These are phyloP conservation scores for Stromatinia cepivora DNA, from an alignment of 2,329 filamentous ascomycete species.

Conservation along the genomic window DNA sequence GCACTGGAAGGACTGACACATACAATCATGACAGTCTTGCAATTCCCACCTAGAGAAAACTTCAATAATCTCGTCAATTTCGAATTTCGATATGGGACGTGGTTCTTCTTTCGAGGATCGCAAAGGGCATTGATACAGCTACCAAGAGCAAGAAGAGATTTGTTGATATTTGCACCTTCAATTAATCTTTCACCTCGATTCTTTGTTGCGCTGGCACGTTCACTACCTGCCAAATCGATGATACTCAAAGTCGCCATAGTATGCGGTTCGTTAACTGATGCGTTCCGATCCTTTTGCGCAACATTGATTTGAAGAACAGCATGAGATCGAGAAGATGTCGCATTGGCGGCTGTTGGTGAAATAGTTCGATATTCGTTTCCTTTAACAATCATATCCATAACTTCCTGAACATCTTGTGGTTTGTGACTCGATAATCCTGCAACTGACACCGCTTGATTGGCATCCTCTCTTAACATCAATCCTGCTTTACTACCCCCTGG, in stretches of 20 bases:
- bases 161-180: constrained; percentile 99
- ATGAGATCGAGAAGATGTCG: constrained; percentile 94
- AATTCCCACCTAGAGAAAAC: constrained; percentile 96
- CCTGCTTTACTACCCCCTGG: constrained; percentile 75
- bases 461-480: constrained; percentile 91
- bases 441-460: constrained; percentile 89
- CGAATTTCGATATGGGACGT: constrained; percentile 96
- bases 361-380: constrained; percentile 95
- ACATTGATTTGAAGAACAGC: constrained; percentile 97
- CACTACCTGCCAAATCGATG: constrained; percentile 94
- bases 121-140: constrained; percentile 98
- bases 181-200: constrained; percentile 88
- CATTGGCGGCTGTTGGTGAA: constrained; percentile 95
- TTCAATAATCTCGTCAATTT: constrained; percentile 94
- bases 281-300: constrained; percentile 90
- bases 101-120: constrained; percentile 85
- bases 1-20: constrained; percentile 95
- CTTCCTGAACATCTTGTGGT: constrained; percentile 87
- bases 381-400: constrained; percentile 98
- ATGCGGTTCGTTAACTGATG: constrained; percentile 87
- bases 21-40: constrained; percentile 99
- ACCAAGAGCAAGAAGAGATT: constrained; percentile 88
- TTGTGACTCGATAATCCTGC: constrained; percentile 87
- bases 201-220: constrained; percentile 93
- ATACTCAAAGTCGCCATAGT: constrained; percentile 98